Base-by-base conservation (phyloP, 345 rosid species). In the Lepidium didymum region DNA sequence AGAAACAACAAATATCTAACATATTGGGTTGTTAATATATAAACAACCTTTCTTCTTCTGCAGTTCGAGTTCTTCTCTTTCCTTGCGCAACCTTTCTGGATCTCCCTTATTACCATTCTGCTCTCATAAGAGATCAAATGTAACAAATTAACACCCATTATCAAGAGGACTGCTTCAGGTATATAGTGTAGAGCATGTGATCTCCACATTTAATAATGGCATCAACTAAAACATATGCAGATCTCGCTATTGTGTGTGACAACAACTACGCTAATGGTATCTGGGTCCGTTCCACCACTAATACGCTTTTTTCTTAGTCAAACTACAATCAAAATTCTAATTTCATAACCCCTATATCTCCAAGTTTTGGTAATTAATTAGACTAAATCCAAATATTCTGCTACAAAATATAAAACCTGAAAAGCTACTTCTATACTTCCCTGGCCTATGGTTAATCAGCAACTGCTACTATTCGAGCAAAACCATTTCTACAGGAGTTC, bases 61-160 rank as follows among this genome's bases (percentile, higher is more conserved):
- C 73, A 83, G 74, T 75, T 88, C 96, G 66, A 94, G 89, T 70
- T 86, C 95, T 86, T 94, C 97, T 74, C 82, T 86, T 74, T 89
- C 91, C 70, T 69, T 70, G 8, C 87, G 92, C 69, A 94, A 66
- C 79, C 86, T 91, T 74, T 88, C 97, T 15, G 95, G 92, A 65
- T 94, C 96, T 29, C 83, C 77, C 69, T 83, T 90, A 11, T 0
- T 62, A 64, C 87, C 89, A 56, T 70, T 87, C 97, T 89, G 72
- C 55, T 55, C 57, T 55, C 78, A 75, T 9, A n/a, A 63, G 8
- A 69, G 4, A 79, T 18, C 52, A 64, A 42, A 62, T 33, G 21
- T 49, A 43, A 35, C 68, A 56, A 4, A 50, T 57, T 67, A 70
- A 8, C 65, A 27, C 27, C 35, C 67, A 16, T 45, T 68, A 46